phyloP scores from a whole-genome alignment of 129 eudicot genomes.

The Escallonia rubra region DNA sequence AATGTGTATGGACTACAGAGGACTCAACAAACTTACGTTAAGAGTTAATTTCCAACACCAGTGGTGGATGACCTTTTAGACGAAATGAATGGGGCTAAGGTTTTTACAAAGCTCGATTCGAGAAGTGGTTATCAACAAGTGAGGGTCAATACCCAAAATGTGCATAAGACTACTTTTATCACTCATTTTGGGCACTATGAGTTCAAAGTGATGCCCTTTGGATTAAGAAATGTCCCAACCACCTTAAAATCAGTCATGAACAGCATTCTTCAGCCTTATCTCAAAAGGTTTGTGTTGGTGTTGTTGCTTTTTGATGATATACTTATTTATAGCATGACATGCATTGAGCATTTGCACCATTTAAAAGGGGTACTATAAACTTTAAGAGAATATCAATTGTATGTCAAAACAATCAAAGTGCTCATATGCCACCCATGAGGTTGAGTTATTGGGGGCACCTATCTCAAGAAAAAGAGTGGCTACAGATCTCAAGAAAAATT shows the following conservation, averaged over 20 bases:
- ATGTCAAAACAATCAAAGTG: slow-evolving; percentile 5
- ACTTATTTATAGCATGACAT: neutral
- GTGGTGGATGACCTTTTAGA: slow-evolving; percentile 5
- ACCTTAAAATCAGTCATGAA: slow-evolving; percentile 17
- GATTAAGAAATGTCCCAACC: slow-evolving; percentile 13
- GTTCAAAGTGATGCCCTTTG: slow-evolving; percentile 11
- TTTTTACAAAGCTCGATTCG: slow-evolving; percentile 7
- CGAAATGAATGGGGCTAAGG: neutral
- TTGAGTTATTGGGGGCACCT: slow-evolving; percentile 13
- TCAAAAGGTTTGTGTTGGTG: neutral
- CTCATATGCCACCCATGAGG: neutral
- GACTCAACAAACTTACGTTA: no score
- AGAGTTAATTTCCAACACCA: no score
- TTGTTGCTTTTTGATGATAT: slow-evolving; percentile 17
- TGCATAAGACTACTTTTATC: slow-evolving; percentile 3
- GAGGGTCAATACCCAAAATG: neutral
- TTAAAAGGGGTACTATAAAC: neutral
- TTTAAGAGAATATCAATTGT: neutral
- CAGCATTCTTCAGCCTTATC: neutral
- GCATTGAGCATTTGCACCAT: neutral
- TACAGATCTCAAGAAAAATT: neutral
- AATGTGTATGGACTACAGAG: no score
- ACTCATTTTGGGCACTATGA: slow-evolving; percentile 18
- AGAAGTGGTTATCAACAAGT: slow-evolving; percentile 8
- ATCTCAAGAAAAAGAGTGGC: neutral